Evolutionary conservation across 1,139 yeast species (phyloP).

Genomic region (Eremothecium cymbalariae): DNA sequence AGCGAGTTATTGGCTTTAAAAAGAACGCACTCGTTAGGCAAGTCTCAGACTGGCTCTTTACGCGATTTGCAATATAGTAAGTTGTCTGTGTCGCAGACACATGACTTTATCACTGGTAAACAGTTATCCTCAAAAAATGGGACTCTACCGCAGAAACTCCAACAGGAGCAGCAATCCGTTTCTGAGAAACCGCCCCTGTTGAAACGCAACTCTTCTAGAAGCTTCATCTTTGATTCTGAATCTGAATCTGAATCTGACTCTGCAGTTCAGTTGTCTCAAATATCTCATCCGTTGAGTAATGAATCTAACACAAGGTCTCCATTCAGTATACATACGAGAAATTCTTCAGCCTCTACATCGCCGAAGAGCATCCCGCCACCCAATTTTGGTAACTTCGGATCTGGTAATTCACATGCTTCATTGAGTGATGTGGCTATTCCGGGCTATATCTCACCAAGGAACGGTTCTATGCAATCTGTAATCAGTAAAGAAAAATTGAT

Average conservation of each 20-base stretch:
- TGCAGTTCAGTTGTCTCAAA: conserved; percentile 1
- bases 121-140: conserved; percentile 10
- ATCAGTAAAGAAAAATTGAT: conserved; percentile 16
- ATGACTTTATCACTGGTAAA: conserved; percentile 29
- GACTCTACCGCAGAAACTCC: conserved; percentile 2
- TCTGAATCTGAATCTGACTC: conserved; percentile 30
- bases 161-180: neutral
- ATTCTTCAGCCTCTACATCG: conserved; percentile 8
- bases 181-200: conserved; percentile 2
- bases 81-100: conserved; percentile 14
- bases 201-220: conserved; percentile 20
- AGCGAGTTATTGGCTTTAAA: conserved; percentile 14
- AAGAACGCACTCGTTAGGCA: conserved; percentile 28
- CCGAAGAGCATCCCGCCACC: conserved; percentile 5
- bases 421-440: conserved; percentile 47
- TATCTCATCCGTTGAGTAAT: conserved; percentile 3
- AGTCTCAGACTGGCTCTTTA: conserved; percentile 21
- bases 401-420: conserved; percentile 31
- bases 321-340: conserved; percentile 9
- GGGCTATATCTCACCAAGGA: conserved; percentile 32
- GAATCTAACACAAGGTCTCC: conserved; percentile 13
- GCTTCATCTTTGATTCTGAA: conserved; percentile 28
- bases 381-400: conserved; percentile 15
- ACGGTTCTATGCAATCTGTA: conserved; percentile 23
- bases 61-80: conserved; percentile 19